Evolutionary conservation across 2,329 filamentous ascomycete genomes (phyloP), one percentile per base, ranked within the genome.

Genomic region (Fusarium setosum): DNA sequence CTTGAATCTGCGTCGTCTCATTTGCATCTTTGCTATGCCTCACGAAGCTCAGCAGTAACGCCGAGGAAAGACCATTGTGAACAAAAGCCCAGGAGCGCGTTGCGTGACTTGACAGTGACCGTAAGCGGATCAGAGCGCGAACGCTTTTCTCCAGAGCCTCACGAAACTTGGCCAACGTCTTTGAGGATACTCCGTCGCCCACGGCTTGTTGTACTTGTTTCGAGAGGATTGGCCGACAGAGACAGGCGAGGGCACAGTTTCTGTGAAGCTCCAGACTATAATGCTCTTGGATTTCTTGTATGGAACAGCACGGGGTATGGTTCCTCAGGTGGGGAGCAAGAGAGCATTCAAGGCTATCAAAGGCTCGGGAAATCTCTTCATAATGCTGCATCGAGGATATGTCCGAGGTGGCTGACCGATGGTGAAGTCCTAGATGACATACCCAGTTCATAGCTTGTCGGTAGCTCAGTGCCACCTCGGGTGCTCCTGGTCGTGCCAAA

Each of bases 81-180:
- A 70, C 47, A 3, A 63, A 68, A 4, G 68, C 67, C 67, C 67
- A 70, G 3, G 67, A 70, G 0, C 55, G 56, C 12, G 61, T 70
- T 6, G 67, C 52, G 37, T 60, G 54, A 13, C 41, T 66, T 4
- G 56, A 49, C 7, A 63, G 52, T 1, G 52, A 54, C 17, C 63
- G 64, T 2, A 70, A 29, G 3, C 54, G 58, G 21, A 69, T 57
- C 7, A 65, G 62, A 13, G 63, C 65, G 4, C 34, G 18, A 2
- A 63, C 60, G 12, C 55, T 52, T n/a, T 15, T 13, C 15, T 59
- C 60, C 6, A 67, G 12, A 12, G 67, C 35, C 5, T 21, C 15
- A 11, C 51, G 54, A 13, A 69, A 64, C 1, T 26, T 53, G 11
- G 17, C 15, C n/a, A 54, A 29, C 8, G 62, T 45, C 9, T 13